These are phyloP conservation scores for Vitis rotundifolia DNA, from an alignment of 164 flowering plant species.

Conservation along the genomic window DNA sequence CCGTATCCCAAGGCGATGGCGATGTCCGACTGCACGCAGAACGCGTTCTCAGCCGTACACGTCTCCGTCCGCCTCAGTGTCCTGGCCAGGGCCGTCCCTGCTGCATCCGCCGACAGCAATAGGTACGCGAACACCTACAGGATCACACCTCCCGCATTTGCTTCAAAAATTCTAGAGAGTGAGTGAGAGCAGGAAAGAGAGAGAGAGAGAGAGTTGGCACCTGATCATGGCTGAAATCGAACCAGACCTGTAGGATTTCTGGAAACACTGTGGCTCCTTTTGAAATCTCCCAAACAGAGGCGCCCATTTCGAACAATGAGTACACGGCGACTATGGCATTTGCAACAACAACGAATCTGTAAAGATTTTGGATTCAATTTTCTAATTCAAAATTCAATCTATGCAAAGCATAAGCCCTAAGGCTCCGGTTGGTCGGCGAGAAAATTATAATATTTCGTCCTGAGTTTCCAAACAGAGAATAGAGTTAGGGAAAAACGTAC, in stretches of 20 bases:
- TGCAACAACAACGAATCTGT: slow-evolving; percentile 68
- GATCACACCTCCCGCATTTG: background rate
- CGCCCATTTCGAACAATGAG: slow-evolving; percentile 68
- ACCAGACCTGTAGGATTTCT: slow-evolving; percentile 79
- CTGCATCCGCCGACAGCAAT: slow-evolving; percentile 65
- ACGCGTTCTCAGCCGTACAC: slow-evolving; percentile 46
- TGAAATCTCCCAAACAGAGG: slow-evolving; percentile 78
- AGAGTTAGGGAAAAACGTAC: slow-evolving; percentile 23
- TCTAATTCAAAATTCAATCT: background rate
- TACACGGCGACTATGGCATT: slow-evolving; percentile 70
- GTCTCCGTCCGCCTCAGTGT: slow-evolving; percentile 41
- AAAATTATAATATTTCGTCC: background rate
- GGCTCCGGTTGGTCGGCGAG: slow-evolving; percentile 5
- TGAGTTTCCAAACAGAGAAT: background rate
- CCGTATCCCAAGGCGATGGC: slow-evolving; percentile 68
- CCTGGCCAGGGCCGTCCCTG: slow-evolving; percentile 61
- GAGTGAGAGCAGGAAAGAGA: background rate
- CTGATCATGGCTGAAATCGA: slow-evolving; percentile 95
- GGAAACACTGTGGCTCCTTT: slow-evolving; percentile 64
- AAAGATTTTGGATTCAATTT: background rate
- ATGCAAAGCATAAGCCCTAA: background rate
- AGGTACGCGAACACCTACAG: slow-evolving; percentile 76
- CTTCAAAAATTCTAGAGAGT: background rate
- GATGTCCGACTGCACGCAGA: slow-evolving; percentile 71
- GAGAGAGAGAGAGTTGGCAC: slow-evolving; percentile 23